phyloP scores from a whole-genome alignment of 2,329 filamentous ascomycete species.

The Penicillium decumbens region DNA sequence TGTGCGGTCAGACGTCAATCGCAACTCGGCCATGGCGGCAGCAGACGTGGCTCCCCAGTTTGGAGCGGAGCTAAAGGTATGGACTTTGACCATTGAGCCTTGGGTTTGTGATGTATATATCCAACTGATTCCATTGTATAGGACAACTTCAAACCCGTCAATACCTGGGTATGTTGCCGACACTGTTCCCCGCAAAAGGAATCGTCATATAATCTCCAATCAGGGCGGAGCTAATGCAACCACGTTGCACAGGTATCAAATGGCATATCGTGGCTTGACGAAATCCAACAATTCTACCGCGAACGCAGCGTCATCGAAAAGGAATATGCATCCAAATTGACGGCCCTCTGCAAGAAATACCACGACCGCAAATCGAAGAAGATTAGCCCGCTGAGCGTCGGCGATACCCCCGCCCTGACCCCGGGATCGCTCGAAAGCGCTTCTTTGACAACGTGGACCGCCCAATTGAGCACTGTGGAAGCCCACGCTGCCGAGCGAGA shows the following conservation, averaged over 20 bases:
- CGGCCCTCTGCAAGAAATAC: conserved; percentile 86
- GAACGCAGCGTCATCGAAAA: conserved; percentile 93
- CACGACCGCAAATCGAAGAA: conserved; percentile 95
- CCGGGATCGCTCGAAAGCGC: conserved; percentile 94
- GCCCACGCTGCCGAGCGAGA: conserved; percentile 85
- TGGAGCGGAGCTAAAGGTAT: conserved; percentile 87
- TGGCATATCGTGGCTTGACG: conserved; percentile 91
- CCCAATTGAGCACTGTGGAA: conserved; percentile 86
- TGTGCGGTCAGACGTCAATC: conserved; percentile 23
- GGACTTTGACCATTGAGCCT: neutral
- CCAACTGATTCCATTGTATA: conserved; percentile 37
- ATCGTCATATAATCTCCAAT: conserved; percentile 9
- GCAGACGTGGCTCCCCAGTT: conserved; percentile 80
- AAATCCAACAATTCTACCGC: conserved; percentile 95
- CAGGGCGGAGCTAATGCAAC: conserved; percentile 17
- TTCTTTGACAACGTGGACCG: conserved; percentile 94
- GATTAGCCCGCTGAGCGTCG: conserved; percentile 80
- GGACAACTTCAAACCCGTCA: conserved; percentile 96
- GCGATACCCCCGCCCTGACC: conserved; percentile 86
- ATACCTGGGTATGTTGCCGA: conserved; percentile 64
- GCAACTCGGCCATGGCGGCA: conserved; percentile 62
- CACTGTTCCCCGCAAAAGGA: conserved; percentile 14
- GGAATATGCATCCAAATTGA: conserved; percentile 88
- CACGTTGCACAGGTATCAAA: conserved; percentile 57
- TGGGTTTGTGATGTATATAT: neutral